Percentiles rank a stretch among this genome's conserved stretches.
Conservation (phyloP, 106 monocot species). For the Amphibolis antarctica region DNA sequence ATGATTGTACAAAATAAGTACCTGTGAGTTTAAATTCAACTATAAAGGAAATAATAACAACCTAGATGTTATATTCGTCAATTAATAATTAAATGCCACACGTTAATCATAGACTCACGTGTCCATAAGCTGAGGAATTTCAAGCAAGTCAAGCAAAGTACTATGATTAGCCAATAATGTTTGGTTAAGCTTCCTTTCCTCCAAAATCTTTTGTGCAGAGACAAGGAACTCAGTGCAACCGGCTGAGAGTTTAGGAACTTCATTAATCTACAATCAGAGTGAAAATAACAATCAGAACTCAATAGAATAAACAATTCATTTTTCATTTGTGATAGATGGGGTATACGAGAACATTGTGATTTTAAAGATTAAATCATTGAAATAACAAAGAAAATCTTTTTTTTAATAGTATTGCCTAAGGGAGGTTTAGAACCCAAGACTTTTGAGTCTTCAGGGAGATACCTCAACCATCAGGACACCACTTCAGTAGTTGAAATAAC, state of each 20-base stretch:
- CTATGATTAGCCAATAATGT: conserved; percentile 83
- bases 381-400: no score
- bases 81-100: background rate
- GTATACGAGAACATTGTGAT: background rate
- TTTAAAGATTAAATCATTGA: no score
- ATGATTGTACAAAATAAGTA: no score
- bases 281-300: background rate
- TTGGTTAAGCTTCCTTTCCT: conserved; percentile 81
- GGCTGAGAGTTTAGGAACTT: conserved; percentile 78
- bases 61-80: background rate
- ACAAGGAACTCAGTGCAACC: conserved; percentile 89
- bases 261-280: conserved; percentile 48
- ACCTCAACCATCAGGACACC: no score
- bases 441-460: no score
- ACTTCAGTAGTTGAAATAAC: no score
- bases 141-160: conserved; percentile 87
- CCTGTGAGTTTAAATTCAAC: no score
- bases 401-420: no score
- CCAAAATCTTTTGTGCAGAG: conserved; percentile 89
- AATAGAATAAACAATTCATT: background rate
- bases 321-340: background rate
- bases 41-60: no score
- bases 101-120: conserved; percentile 42
- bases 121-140: conserved; percentile 98
- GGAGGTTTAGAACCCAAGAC: no score